Evolutionary conservation across 257 asterid genomes (phyloP), one percentile per base, ranked within the genome.

Genomic region (Coffea canephora): DNA sequence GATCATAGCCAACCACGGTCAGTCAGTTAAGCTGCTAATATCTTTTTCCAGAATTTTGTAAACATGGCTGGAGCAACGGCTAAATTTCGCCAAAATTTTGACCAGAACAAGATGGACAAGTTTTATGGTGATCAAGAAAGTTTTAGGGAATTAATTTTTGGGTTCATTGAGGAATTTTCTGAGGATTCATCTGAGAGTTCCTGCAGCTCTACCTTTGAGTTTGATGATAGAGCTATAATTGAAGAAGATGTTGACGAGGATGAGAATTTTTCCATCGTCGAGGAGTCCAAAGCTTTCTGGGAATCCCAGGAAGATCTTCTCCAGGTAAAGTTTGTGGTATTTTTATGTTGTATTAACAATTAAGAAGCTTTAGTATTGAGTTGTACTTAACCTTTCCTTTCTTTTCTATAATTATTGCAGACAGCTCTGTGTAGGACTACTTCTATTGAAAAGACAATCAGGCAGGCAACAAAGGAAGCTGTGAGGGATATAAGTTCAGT

Each of bases 381-480:
- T 46, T 46, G 4, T 9, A 46, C 43, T 39, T 39, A 39, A 39
- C 5, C 43, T 39, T 39, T 39, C 50, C 9, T 46, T 46, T 46
- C 50, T 46, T 46, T 46, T 46, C 50, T 46, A 2, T 8, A 64
- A 61, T 6, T 25, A 15, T 74, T 31, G 39, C 80, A 87, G 91
- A 43, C 85, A 43, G 82, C 78, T 73, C 50, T 87, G 78, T 75
- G 79, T 74, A 79, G 91, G 83, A 83, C 86, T 21, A 85, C 82
- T 67, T 46, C 82, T 21, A 39, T 82, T 48, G 91, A 87, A 67
- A 77, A 86, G 6, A 75, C 43, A 61, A 46, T 85, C 23, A 84
- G 91, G 57, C 78, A 83, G 78, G 78, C 84, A 5, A 86, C 84
- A 62, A 86, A 86, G 74, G 89, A 83, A 19, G 80, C 86, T 48